Base-by-base conservation (phyloP, 2,329 filamentous ascomycete species). In the Cladosporium sp. region DNA sequence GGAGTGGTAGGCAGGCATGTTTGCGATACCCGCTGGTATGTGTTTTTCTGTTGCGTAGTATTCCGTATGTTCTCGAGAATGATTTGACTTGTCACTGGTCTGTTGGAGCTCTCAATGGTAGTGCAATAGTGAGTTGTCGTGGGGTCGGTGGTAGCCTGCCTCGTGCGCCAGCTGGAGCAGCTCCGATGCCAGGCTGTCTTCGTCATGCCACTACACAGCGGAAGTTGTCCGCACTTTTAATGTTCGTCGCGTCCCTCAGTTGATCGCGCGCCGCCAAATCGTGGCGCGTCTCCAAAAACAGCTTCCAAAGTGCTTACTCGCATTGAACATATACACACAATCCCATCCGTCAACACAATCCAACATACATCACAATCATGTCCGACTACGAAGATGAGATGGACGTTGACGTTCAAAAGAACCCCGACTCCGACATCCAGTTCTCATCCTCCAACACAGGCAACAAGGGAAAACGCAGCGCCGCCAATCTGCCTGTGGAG, bases 401-500 rank as follows among this genome's bases (percentile, higher is more conserved):
- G 70, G 81, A 82, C 69, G 90, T 92, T 87, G 89, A 91, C 71
- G 79, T 90, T 62, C 89, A 90, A 80, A 84, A 80, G 63, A 82
- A 84, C 41, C 28, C 52, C 7, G 32, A 57, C 28, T 71, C 73
- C 52, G 80, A 81, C 67, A 82, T 90, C 62, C 80, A 84, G 65
- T 97, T 97, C 80, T 91, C 88, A 65, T 90, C 92, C 30, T 88
- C 91, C 69, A 87, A 88, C 71, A 87, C 85, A 18, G 61, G 51
- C 51, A 84, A 80, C 70, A 97, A 97, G 79, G 93, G 94, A 77
- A 98, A 98, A 81, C 87, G 93, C 74, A 94, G 90, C 73, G 92
- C 92, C 58, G 94, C 94, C 47, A 97, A 99, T 77, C 83, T 99
- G 59, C 95, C 95, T 0, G 88, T 99, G 6, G 93, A 97, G 79